Evolutionary conservation across 495 filamentous ascomycete genomes (phyloP), one percentile per base, ranked within the genome.

Genomic region (Aspergillus nanangensis): DNA sequence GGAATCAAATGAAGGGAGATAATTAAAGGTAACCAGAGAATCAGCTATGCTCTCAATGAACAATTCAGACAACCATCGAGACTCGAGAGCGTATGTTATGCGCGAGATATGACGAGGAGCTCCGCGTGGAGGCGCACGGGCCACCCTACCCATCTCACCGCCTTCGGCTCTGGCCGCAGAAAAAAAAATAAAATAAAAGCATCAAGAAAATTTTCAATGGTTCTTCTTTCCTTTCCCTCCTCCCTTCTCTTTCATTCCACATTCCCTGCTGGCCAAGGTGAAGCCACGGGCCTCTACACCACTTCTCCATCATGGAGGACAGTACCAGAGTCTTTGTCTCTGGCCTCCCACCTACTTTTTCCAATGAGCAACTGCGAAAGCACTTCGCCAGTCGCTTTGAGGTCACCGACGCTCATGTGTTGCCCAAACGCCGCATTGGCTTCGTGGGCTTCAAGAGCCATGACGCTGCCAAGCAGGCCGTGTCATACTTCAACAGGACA

Each of bases 361-460:
- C 82, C 34, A 75, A 83, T 50, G 88, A 94, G 51, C 87, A 96
- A 44, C 84, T 97, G 56, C 82, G 79, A 57, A 86, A 83, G 56
- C 90, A 97, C 67, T 98, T 98, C 64, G 77, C 84, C 43, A 80
- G 78, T 56, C 81, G 81, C 47, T 80, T 81, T 53, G 66, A 76
- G 29, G 81, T 95, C 58, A 97, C 93, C 38, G 93, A 97, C 71
- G 82, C 87, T 46, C 93, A 91, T 74, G 78, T 95, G 48, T 83
- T 96, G 61, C 82, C 90, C 15, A 78, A 86, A 55, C 80, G 93
- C 56, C 79, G 90, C 45, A 96, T 98, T 70, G 93, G 90, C 52
- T 99, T 95, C 75, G 82, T 99, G 48, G 93, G 93, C 48, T 97
- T 91, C 75, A 92, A 87, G 67, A 88, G 78, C 42, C 72, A 81